Evolutionary conservation across 202 grass and related monocot species (phyloP).

Genomic region (Bolboschoenoplectus hybrid): DNA sequence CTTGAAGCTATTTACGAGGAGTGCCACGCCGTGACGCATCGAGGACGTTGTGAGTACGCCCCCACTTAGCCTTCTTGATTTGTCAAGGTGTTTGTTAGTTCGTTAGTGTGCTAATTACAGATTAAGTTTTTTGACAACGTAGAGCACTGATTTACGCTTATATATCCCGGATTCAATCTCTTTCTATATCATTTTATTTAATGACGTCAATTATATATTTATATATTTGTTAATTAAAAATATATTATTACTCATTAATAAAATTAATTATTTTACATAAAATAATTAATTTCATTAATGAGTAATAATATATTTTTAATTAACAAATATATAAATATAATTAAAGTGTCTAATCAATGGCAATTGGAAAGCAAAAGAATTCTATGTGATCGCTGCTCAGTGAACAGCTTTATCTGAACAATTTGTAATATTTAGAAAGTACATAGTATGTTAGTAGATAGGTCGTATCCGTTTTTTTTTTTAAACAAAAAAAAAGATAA

Average conservation of each 20-base stretch:
- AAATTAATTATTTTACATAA: no score
- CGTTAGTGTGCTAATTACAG: neutral
- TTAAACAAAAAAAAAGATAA: neutral
- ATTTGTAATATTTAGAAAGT: neutral
- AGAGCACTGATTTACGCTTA: no score
- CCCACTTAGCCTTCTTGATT: neutral
- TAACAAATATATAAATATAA: neutral
- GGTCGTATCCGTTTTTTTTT: neutral
- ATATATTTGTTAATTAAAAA: no score
- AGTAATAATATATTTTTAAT: no score
- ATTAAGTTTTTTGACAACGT: neutral
- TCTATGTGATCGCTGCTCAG: neutral
- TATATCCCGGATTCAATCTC: no score
- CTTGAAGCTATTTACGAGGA: neutral
- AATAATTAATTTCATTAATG: no score
- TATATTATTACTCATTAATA: no score
- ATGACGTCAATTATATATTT: no score
- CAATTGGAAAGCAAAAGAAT: neutral
- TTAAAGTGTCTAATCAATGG: neutral
- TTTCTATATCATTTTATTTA: no score
- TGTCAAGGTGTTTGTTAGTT: constrained; percentile 22
- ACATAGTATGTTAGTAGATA: neutral
- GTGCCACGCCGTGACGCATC: constrained; percentile 34
- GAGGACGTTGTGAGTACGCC: constrained; percentile 33
- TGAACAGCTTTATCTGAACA: neutral